Conservation (phyloP, 1,139 yeast species). For the Barnettozyma hawaiiensis region DNA sequence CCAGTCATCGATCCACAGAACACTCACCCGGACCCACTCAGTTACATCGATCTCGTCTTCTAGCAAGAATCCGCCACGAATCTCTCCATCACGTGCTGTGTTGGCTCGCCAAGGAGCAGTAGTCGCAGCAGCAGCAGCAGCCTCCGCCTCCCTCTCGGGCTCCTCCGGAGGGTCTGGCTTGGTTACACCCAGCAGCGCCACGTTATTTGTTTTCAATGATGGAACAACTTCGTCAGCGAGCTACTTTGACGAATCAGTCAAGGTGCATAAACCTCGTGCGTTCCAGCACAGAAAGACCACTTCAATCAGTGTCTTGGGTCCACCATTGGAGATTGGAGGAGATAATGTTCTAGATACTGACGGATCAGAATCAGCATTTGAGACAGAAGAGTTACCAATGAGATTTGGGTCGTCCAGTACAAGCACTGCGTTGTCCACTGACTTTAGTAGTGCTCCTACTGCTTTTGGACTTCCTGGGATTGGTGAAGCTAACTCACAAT, state of each 20-base stretch:
- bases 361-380: conserved; percentile 11
- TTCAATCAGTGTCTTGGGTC: conserved; percentile 21
- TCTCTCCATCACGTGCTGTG: conserved; percentile 20
- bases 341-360: conserved; percentile 6
- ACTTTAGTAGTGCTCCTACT: not conserved
- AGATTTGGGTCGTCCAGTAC: conserved; percentile 3
- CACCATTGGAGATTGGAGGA: conserved; percentile 21
- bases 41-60: conserved; percentile 19
- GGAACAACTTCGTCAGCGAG: conserved; percentile 9
- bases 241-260: conserved; percentile 18
- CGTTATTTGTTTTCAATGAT: conserved; percentile 13
- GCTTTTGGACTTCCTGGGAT: not conserved
- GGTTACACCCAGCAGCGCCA: conserved; percentile 15
- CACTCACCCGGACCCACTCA: conserved; percentile 20
- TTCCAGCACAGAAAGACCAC: conserved; percentile 9
- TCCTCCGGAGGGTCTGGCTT: not conserved
- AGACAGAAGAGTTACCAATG: conserved; percentile 6
- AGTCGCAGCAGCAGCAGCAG: too few relatives aligned
- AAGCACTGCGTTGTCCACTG: not conserved
- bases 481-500: not conserved
- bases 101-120: conserved; percentile 17
- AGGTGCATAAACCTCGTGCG: conserved; percentile 8
- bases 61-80: conserved; percentile 13
- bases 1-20: conserved; percentile 11
- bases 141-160: too few relatives aligned